Percentiles rank a stretch among this genome's conserved stretches.
Conservation (phyloP, 2,329 filamentous ascomycete species). For the Clarireedia sp. region DNA sequence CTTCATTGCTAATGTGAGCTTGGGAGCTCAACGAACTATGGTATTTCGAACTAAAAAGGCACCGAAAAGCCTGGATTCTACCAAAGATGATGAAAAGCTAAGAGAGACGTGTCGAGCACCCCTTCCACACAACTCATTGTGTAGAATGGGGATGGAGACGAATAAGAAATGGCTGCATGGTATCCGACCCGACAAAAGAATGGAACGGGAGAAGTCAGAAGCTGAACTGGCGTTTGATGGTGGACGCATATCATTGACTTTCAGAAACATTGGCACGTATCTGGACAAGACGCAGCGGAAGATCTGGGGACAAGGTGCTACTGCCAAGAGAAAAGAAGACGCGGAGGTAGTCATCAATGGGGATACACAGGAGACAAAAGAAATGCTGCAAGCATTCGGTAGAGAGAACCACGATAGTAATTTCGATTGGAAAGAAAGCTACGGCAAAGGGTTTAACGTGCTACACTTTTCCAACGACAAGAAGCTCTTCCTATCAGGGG, state of each 20-base stretch:
- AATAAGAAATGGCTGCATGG: slow-evolving; percentile 86
- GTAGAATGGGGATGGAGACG: slow-evolving; percentile 69
- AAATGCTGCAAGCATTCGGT: slow-evolving; percentile 72
- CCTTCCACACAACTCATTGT: slow-evolving; percentile 84
- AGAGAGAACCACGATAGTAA: slow-evolving; percentile 68
- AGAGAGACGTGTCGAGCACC: slow-evolving; percentile 48
- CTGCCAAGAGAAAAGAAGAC: slow-evolving; percentile 51
- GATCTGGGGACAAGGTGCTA: slow-evolving; percentile 92
- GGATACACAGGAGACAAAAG: slow-evolving; percentile 54
- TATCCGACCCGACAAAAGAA: slow-evolving; percentile 82
- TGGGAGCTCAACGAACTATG: slow-evolving; percentile 85
- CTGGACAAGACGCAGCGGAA: slow-evolving; percentile 51
- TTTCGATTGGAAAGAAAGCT: slow-evolving; percentile 68
- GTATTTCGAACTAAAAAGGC: slow-evolving; percentile 73
- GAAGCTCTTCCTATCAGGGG: slow-evolving; percentile 41
- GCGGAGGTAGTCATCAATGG: slow-evolving; percentile 64
- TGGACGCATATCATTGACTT: slow-evolving; percentile 84
- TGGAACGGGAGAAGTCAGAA: slow-evolving; percentile 54
- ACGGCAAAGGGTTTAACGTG: slow-evolving; percentile 79
- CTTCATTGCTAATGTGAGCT: slow-evolving; percentile 89
- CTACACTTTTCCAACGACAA: slow-evolving; percentile 47
- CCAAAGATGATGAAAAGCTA: slow-evolving; percentile 15
- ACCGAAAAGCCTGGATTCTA: slow-evolving; percentile 32
- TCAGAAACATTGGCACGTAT: slow-evolving; percentile 83
- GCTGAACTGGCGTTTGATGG: slow-evolving; percentile 67